A percentile compares a stretch with the other conserved stretches of the same genome.
phyloP scores from a whole-genome alignment of 176 grass and related monocot genomes.

The Dactylis glomerata region DNA sequence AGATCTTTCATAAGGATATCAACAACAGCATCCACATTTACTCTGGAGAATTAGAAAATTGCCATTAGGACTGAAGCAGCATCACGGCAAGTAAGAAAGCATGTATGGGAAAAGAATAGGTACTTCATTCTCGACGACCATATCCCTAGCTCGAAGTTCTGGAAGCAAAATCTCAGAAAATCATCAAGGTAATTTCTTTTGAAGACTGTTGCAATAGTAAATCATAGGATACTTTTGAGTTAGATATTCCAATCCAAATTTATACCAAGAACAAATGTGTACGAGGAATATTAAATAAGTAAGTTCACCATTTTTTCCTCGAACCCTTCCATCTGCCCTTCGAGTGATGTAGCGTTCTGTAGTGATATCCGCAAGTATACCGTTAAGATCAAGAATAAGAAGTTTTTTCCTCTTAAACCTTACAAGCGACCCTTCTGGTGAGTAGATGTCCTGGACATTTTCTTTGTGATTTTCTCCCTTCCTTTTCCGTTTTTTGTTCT shows the following conservation, averaged over 20 bases:
- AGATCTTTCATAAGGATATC: conserved; percentile 68
- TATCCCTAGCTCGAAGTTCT: conserved; percentile 74
- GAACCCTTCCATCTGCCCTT: conserved; percentile 51
- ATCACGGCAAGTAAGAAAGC: neutral
- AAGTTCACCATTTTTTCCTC: conserved; percentile 63
- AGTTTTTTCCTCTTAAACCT: conserved; percentile 65
- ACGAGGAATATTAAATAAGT: neutral
- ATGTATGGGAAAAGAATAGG: neutral
- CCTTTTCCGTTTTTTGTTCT: neutral
- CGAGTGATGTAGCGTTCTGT: conserved; percentile 17
- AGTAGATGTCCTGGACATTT: conserved; percentile 26
- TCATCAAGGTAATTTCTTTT: conserved; percentile 60
- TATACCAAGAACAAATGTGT: conserved; percentile 24
- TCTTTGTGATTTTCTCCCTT: conserved; percentile 23
- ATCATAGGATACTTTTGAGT: conserved; percentile 23
- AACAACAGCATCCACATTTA: conserved; percentile 57
- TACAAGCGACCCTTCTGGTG: conserved; percentile 44
- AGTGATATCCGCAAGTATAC: conserved; percentile 82
- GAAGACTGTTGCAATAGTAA: conserved; percentile 57
- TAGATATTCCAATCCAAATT: neutral
- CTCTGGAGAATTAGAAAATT: conserved; percentile 40
- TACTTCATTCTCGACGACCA: conserved; percentile 89
- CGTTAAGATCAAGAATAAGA: conserved; percentile 90
- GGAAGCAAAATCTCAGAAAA: conserved; percentile 80
- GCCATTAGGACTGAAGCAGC: conserved; percentile 18